Base-by-base conservation (phyloP, 2,329 filamentous ascomycete genomes). In the Scedosporium minutisporum region DNA sequence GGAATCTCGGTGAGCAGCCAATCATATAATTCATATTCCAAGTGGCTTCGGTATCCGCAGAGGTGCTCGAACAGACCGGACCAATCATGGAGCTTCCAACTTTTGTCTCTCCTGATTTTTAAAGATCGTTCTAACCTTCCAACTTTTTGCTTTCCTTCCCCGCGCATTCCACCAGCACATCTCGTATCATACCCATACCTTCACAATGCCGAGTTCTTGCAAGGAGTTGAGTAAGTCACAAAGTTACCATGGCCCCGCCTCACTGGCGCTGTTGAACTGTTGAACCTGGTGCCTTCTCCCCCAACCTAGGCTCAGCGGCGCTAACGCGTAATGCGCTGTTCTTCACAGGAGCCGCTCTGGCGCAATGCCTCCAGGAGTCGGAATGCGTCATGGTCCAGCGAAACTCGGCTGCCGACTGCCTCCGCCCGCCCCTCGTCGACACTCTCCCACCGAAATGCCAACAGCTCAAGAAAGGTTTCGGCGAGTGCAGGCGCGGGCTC, bases 371-470 rank as follows among this genome's bases (percentile, higher is more conserved):
- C 67, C 93, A 97, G 75, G 87, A 96, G 76, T 96, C 91, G 70
- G 93, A 97, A 76, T 99, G 95, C 77, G 90, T 99, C 70, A 92
- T 97, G 87, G 82, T 96, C 64, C 82, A 97, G 65, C 91, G 93
- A 64, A 87, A 97, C 80, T 85, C 83, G 7, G 91, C 95, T 23
- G 82, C 88, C 73, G 93, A 97, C 71, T 99, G 95, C 76, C 86
- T 99, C 57, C 89, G 90, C 58, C 82, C 87, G 18, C 93, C 93
- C 3, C 86, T 96, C 66, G 81, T 86, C 73, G 87, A 95, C 66
- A 88, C 87, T 6, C 86, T 99, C 14, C 93, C 95, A 21, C 87
- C 84, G 25, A 87, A 89, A 76, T 99, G 95, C 77, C 91, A 93
- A 73, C 93, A 97, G 76, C 83, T 99, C 64, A 91, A 93, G 74